Evolutionary conservation across 1,284 basidiomycete species (phyloP).

Genomic region (Coniferiporia weirii): DNA sequence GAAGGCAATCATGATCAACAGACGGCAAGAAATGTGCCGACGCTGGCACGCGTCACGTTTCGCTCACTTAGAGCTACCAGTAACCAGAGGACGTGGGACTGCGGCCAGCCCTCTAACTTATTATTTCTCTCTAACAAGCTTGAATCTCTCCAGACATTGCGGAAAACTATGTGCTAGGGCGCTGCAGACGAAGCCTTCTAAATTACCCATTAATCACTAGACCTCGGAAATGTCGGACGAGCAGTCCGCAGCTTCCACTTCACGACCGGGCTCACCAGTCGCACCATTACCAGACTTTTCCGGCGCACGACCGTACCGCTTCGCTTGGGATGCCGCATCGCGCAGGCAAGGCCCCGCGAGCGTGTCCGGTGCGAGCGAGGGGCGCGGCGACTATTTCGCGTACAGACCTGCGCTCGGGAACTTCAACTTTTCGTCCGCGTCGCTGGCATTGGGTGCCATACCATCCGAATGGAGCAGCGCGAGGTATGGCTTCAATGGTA

Average conservation of each 20-base stretch:
- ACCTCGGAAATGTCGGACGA: conserved; percentile 33
- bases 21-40: not conserved
- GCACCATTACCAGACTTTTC: conserved; percentile 37
- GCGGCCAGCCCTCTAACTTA: not conserved
- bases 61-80: no score
- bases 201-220: not conserved
- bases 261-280: conserved; percentile 46
- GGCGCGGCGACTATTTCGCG: conserved; percentile 49
- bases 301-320: conserved; percentile 53
- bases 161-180: not conserved
- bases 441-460: conserved; percentile 40
- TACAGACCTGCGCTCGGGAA: conserved; percentile 37
- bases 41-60: not conserved
- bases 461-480: conserved; percentile 71
- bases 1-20: no score
- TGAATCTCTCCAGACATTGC: not conserved
- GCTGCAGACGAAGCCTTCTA: not conserved
- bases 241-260: conserved; percentile 31
- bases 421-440: conserved; percentile 36
- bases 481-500: conserved; percentile 76
- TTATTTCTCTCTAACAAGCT: not conserved
- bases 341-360: conserved; percentile 55
- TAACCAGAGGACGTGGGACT: no score
- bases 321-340: conserved; percentile 59
- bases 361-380: conserved; percentile 57